Percentiles rank a stretch among this genome's conserved stretches.
These are phyloP conservation scores for Paulownia fortunei DNA, from an alignment of 257 asterid species.

Conservation along the genomic window DNA sequence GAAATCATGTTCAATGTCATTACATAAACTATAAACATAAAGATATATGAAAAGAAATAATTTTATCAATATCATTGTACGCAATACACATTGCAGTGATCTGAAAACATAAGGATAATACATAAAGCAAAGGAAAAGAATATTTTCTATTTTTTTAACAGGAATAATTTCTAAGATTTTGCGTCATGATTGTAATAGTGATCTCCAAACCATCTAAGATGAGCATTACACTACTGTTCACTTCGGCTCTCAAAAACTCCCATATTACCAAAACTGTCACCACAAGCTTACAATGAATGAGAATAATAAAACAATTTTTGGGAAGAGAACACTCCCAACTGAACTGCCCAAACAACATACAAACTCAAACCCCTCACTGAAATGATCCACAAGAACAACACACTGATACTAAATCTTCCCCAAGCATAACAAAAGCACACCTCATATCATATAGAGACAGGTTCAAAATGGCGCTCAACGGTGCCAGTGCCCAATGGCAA, in stretches of 20 bases:
- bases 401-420: slow-evolving; percentile 27
- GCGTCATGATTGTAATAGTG: not conserved
- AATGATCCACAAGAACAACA: slow-evolving; percentile 26
- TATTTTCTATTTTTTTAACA: not conserved
- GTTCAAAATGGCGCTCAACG: slow-evolving; percentile 39
- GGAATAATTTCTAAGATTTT: not conserved
- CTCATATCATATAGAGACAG: slow-evolving; percentile 38
- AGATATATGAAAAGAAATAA: too few relatives aligned
- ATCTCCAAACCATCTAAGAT: not conserved
- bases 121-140: not conserved
- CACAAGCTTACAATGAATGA: slow-evolving; percentile 31
- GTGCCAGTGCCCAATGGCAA: slow-evolving; percentile 41
- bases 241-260: not conserved
- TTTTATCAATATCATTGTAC: too few relatives aligned
- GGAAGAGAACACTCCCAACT: slow-evolving; percentile 23
- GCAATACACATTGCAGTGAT: too few relatives aligned
- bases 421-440: slow-evolving; percentile 43
- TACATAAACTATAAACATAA: too few relatives aligned
- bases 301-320: slow-evolving; percentile 29
- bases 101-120: not conserved
- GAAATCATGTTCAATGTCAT: too few relatives aligned
- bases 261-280: slow-evolving; percentile 30
- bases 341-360: slow-evolving; percentile 34
- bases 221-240: not conserved
- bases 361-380: slow-evolving; percentile 20